Evolutionary conservation across 306 rosid genomes (phyloP).

Genomic region (Abrus pulchellus): DNA sequence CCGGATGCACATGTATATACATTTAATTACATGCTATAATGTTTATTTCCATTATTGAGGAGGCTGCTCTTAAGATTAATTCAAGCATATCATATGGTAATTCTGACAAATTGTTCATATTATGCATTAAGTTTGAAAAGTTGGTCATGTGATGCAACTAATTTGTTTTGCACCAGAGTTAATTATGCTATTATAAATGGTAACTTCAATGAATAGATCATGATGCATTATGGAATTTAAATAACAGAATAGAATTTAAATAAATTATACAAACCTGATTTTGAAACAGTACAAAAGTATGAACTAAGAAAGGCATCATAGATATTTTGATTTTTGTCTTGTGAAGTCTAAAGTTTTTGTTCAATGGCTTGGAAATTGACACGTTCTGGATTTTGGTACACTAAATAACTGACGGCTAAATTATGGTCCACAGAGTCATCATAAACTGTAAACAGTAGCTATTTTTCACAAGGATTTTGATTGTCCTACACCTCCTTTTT

Average conservation of each 20-base stretch:
- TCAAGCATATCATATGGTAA: no score
- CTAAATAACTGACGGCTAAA: not conserved
- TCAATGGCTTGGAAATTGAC: conserved; percentile 26
- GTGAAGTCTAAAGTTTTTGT: not conserved
- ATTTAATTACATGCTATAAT: conserved; percentile 70
- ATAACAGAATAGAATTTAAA: not conserved
- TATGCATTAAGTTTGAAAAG: no score
- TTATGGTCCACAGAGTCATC: not conserved
- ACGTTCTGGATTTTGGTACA: not conserved
- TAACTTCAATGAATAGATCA: no score
- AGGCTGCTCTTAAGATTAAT: no score
- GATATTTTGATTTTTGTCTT: not conserved
- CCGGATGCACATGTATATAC: conserved; percentile 57
- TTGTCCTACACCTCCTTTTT: no score
- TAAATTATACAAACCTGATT: not conserved
- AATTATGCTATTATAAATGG: no score
- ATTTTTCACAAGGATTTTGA: not conserved
- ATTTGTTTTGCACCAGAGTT: no score
- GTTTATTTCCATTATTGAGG: no score
- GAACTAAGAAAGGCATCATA: conserved; percentile 6
- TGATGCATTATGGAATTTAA: not conserved
- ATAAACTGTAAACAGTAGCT: not conserved
- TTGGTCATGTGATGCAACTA: no score
- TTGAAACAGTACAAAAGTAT: not conserved
- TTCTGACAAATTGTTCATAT: no score